Base-by-base conservation (phyloP, 2,329 filamentous ascomycete genomes). In the Trichoderma semiorbis region DNA sequence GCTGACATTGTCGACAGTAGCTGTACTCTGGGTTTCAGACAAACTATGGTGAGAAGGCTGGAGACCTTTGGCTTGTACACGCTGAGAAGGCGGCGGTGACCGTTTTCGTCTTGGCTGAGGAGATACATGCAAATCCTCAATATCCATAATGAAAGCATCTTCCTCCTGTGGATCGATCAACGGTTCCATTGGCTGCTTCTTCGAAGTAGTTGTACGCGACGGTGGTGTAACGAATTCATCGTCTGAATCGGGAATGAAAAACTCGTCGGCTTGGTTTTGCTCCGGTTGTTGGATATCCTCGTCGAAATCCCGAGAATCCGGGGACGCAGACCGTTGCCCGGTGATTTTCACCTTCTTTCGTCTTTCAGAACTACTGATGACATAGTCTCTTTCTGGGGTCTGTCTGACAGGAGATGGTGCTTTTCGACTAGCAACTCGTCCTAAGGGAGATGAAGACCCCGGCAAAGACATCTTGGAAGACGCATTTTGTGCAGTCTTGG, bases 221-320 rank as follows among this genome's bases (percentile, higher is more conserved):
- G 76, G 80, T 76, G 69, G 77, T 72, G 76, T 85, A 50, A 85
- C 75, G 55, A 84, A 85, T 57, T 89, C 87, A 57, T 89, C 87
- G 58, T 89, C 88, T 0, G 88, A 90, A 74, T 90, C 88, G 66
- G 85, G 82, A 53, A 89, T 85, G 7, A 88, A 78, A 39, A 81
- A 79, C 34, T 82, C 79, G 68, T 81, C 75, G 16, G 61, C 43
- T 55, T 34, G 61, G 28, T 39, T 32, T 26, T 60, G 39, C 18
- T 62, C 61, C 11, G 61, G 18, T 16, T 28, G 55, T 18, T 36
- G 28, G 21, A 34, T 21, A 8, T 43, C 66, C 11, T 64, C 12
- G 4, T 32, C 39, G 10, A 26, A 24, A n/a, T 47, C 0, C 6
- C n/a, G n/a, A 47, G 60, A 66, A 36, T 39, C 53, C 3, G 69